These are phyloP conservation scores for Nicotiana benthamiana DNA, from an alignment of 257 asterid genomes.

Conservation along the genomic window DNA sequence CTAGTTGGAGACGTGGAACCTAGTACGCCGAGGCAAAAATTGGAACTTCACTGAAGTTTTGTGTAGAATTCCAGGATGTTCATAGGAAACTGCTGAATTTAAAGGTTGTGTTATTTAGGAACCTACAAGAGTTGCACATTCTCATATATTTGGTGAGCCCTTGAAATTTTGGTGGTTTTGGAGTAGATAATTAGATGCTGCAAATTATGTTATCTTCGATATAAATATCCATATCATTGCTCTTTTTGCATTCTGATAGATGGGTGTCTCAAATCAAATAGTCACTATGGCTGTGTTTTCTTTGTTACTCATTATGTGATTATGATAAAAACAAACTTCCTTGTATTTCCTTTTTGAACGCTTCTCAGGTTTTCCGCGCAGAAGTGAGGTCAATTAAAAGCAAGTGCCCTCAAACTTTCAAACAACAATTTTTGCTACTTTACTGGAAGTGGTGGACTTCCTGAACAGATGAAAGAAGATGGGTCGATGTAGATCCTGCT, in stretches of 20 bases:
- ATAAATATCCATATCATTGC: not conserved
- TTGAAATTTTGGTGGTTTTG: not conserved
- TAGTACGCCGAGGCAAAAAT: not conserved
- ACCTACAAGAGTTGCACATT: not conserved
- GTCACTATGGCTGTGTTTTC: not conserved
- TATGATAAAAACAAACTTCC: not conserved
- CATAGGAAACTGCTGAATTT: not conserved
- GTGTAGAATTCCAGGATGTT: not conserved
- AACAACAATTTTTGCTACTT: conserved; percentile 73
- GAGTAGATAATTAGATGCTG: not conserved
- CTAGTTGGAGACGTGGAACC: not conserved
- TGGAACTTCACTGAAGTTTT: not conserved
- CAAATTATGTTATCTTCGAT: not conserved
- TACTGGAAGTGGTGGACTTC: conserved; percentile 75
- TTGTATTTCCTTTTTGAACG: conserved; percentile 3
- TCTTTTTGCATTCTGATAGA: not conserved
- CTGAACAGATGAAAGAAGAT: conserved; percentile 66
- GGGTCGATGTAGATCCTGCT: conserved; percentile 87
- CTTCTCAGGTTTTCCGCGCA: conserved; percentile 22
- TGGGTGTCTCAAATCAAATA: not conserved
- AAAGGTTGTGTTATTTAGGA: not conserved
- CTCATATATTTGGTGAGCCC: not conserved
- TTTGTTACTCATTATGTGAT: not conserved
- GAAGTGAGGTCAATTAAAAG: conserved; percentile 52
- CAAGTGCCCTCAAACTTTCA: conserved; percentile 68